Conservation (phyloP, 768 basidiomycete genomes). For the Tricholomella constricta region DNA sequence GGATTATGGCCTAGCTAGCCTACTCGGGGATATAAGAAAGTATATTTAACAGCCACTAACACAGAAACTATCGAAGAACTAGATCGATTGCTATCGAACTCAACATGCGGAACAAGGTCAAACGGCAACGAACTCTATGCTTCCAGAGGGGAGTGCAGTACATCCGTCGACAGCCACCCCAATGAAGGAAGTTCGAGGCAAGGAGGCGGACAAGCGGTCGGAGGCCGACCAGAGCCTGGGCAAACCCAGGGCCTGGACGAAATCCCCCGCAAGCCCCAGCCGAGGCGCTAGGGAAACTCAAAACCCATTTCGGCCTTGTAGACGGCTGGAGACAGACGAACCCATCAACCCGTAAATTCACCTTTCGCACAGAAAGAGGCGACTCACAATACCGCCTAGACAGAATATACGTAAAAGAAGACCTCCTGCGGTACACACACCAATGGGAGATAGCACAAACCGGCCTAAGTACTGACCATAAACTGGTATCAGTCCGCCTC, state of each 20-base stretch:
- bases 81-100: too few species aligned
- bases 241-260: constrained; percentile 25
- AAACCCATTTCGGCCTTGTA: not conserved
- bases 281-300: not conserved
- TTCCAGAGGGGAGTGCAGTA: not conserved
- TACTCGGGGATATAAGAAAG: too few species aligned
- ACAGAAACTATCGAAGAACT: too few species aligned
- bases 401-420: constrained; percentile 8
- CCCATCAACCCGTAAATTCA: not conserved
- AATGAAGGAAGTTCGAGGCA: not conserved
- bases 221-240: too few species aligned
- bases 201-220: not conserved
- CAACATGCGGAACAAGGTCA: not conserved
- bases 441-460: constrained; percentile 9
- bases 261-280: too few species aligned
- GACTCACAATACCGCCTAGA: constrained; percentile 4
- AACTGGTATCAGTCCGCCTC: not conserved
- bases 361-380: not conserved
- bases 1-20: too few species aligned
- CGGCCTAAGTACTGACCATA: constrained; percentile 10
- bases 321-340: constrained; percentile 6
- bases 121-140: not conserved
- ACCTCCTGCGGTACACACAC: not conserved
- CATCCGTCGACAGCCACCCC: not conserved
- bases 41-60: too few species aligned